phyloP scores from a whole-genome alignment of 768 basidiomycete genomes.

The Thelephora aurantiotincta region DNA sequence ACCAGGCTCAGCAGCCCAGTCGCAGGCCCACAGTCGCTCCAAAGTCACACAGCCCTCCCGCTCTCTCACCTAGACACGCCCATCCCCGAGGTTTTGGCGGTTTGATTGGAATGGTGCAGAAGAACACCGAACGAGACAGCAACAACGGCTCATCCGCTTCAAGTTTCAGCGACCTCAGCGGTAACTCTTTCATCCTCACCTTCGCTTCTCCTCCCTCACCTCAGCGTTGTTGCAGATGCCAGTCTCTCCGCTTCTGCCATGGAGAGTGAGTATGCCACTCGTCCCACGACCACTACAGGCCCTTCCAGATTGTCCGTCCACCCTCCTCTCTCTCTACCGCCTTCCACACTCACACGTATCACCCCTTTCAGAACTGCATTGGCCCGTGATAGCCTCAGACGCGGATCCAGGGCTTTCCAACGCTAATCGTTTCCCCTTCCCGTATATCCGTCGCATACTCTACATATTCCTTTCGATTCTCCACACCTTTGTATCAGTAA shows the following conservation, averaged over 20 bases:
- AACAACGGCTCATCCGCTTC: conserved; percentile 63
- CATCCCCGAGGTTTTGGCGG: conserved; percentile 28
- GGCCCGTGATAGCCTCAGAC: conserved; percentile 16
- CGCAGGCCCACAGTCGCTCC: conserved; percentile 34
- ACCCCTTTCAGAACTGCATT: conserved; percentile 18
- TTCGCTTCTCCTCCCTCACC: not conserved
- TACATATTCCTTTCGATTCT: too few species aligned
- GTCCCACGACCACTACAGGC: conserved; percentile 40
- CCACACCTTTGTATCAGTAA: too few species aligned
- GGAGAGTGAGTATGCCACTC: conserved; percentile 45
- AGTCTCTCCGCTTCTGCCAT: conserved; percentile 69
- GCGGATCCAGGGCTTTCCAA: conserved; percentile 1
- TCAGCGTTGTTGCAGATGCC: conserved; percentile 29
- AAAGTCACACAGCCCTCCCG: conserved; percentile 51
- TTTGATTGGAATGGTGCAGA: conserved; percentile 19
- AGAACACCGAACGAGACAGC: conserved; percentile 40
- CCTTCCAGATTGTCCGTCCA: conserved; percentile 54
- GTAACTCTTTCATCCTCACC: conserved; percentile 24
- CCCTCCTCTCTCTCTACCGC: not conserved
- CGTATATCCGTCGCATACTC: too few species aligned
- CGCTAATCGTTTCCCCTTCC: not conserved
- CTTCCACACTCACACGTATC: not conserved
- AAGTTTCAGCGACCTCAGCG: conserved; percentile 79
- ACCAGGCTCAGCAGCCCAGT: conserved; percentile 32
- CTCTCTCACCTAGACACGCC: conserved; percentile 39